Evolutionary conservation across 495 filamentous ascomycete genomes (phyloP), one percentile per base, ranked within the genome.

Genomic region (Aspergillus saccharolyticus): DNA sequence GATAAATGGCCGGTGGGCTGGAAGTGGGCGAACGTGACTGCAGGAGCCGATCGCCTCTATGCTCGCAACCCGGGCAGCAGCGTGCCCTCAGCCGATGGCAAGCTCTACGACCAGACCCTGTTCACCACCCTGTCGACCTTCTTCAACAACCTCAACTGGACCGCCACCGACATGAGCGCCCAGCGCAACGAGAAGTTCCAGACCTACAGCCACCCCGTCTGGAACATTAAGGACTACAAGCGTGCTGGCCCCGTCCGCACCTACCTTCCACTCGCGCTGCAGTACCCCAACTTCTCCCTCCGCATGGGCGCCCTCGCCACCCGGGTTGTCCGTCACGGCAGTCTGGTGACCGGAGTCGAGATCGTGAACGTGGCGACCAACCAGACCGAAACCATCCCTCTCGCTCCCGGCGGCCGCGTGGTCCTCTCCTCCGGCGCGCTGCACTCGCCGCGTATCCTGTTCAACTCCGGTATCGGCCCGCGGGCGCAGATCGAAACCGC

Each of bases 161-260:
- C 73, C 44, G 69, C 80, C 49, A 79, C 89, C 46, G 79, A 75
- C 3, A 81, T 87, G 43, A 87, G 86, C 65, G 66, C 74, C n/a
- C 67, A 74, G 42, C 85, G 87, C 2, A 73, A 83, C 50, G 58
- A 77, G 63, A 92, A 92, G 77, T 83, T 88, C 71, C 73, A 80
- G 60, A 85, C 80, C 24, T 90, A 77, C 62, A 73, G 82, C 47
- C 79, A 85, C 66, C 79, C 84, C 16, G 76, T 85, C 10, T 89
- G 83, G 70, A 90, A 89, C 82, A 88, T 82, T 71, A 70, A 74
- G 20, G 70, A 83, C 52, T 85, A 83, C 43, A 77, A 88, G 71
- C 80, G 89, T 55, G 84, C 84, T 33, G 89, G 89, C 12, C 89
- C 88, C 48, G 72, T 90, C 61, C 83, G 83, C 8, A 90, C 88